Evolutionary conservation across 768 basidiomycete species (phyloP), one percentile per base, ranked within the genome.

Genomic region (Mrakia hoshinonis): DNA sequence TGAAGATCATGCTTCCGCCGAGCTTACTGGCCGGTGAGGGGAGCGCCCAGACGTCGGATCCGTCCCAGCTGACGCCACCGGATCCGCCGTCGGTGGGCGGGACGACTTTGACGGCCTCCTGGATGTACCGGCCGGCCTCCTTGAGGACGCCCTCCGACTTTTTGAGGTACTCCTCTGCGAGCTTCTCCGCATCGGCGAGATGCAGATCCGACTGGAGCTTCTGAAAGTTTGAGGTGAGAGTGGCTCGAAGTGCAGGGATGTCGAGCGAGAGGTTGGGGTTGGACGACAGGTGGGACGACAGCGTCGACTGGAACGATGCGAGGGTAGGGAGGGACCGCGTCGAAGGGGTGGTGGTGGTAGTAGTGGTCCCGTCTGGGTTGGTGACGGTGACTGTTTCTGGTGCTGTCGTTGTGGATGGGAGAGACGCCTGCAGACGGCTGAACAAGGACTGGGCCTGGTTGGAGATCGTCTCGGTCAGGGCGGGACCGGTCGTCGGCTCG

Each of bases 71-170:
- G 34, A 87, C 77, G 4, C 84, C 85, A 3, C 79, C 77, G 62
- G 18, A 29, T 9, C 75, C 78, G 0, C 77, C 81, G 54, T 84
- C 84, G 47, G 89, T 87, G 0, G 93, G 93, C 0, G 93, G 94
- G 18, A 97, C 83, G 64, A 96, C 89, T 79, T 93, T 94, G 76
- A 97, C 91, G 13, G 91, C 92, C 63, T 97, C 93, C 66, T 86
- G 88, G 75, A 90, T 75, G 79, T 84, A 85, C 51, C 82, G 81
- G 29, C 84, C 84, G 2, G 86, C 89, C 26, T 80, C 80, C 64
- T 76, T 73, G 15, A 78, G 73, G 52, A 78, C 76, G 39, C 76
- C 77, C 69, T 81, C 78, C 31, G 79, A 76, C 81, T 86, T 88
- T 76, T 87, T 86, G 38, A 89, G 85, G 77, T 92, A 92, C 75